Evolutionary conservation across 2,329 filamentous ascomycete species (phyloP).

Genomic region (Calonectria pteridis): DNA sequence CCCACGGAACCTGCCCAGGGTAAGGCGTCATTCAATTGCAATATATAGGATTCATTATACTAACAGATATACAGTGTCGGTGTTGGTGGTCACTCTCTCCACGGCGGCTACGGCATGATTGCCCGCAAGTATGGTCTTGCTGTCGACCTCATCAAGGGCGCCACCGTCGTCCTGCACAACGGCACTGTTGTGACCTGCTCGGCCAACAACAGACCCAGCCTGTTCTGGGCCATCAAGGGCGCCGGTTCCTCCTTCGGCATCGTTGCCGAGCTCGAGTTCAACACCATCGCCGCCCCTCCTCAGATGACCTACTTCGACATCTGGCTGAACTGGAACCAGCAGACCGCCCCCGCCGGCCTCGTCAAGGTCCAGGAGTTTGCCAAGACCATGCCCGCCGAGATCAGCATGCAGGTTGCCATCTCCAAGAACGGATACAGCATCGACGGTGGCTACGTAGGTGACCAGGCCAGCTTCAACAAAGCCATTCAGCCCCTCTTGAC

Average conservation of each 20-base stretch:
- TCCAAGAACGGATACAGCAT: conserved; percentile 37
- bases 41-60: neutral
- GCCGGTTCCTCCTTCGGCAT: conserved; percentile 50
- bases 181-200: conserved; percentile 45
- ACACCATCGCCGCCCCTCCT: conserved; percentile 40
- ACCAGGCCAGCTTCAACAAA: conserved; percentile 30
- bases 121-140: conserved; percentile 46
- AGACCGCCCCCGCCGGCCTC: conserved; percentile 35
- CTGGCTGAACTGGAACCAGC: conserved; percentile 36
- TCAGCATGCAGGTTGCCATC: conserved; percentile 45
- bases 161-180: conserved; percentile 46
- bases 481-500: conserved; percentile 35
- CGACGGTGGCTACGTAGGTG: conserved; percentile 44
- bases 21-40: conserved; percentile 41
- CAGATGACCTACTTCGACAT: conserved; percentile 41
- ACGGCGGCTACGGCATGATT: conserved; percentile 50
- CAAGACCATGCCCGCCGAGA: conserved; percentile 42
- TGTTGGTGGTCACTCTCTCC: conserved; percentile 46
- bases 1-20: conserved; percentile 66
- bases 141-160: conserved; percentile 45
- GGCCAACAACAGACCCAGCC: conserved; percentile 37
- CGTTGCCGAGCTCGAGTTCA: conserved; percentile 46
- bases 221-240: conserved; percentile 48
- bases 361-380: conserved; percentile 45
- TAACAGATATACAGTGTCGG: conserved; percentile 41